Conservation (phyloP, 768 basidiomycete species). For the Podaxis rugospora region DNA sequence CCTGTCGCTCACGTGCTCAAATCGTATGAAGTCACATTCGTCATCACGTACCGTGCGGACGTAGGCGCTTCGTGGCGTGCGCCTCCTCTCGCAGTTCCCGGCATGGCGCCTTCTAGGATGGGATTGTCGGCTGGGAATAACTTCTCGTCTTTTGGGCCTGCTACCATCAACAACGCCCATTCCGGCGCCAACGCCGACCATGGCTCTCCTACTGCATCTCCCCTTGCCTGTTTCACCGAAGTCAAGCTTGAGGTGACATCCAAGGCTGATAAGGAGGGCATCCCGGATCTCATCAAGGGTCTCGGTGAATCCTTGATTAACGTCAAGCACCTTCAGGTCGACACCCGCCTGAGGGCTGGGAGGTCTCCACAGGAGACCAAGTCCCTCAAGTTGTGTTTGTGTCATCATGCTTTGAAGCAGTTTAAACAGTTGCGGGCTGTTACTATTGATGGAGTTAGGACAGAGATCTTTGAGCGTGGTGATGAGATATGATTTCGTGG, state of each 20-base stretch:
- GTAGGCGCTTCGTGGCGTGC: background rate
- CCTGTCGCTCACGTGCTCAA: slow-evolving; percentile 1
- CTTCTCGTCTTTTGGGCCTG: background rate
- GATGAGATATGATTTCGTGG: background rate
- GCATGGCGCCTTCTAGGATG: background rate
- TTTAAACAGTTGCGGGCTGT: background rate
- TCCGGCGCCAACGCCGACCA: background rate
- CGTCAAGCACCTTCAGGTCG: background rate
- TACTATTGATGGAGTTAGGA: slow-evolving; percentile 1
- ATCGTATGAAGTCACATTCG: background rate
- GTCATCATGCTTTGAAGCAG: background rate
- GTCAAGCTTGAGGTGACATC: slow-evolving; percentile 4
- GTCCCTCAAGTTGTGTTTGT: background rate
- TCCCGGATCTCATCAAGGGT: background rate
- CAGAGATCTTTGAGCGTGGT: background rate
- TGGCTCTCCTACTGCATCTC: background rate
- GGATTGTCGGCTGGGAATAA: background rate
- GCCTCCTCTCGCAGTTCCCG: background rate
- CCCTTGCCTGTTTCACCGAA: slow-evolving; percentile 1
- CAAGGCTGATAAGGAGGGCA: background rate
- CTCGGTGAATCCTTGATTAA: slow-evolving; percentile 1
- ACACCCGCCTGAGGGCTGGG: background rate
- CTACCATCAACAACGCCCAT: background rate
- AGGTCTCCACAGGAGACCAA: background rate
- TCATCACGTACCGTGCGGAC: background rate